Evolutionary conservation across 2,329 filamentous ascomycete species (phyloP), one percentile per base, ranked within the genome.

Genomic region (Phyllosticta citrichinensis): DNA sequence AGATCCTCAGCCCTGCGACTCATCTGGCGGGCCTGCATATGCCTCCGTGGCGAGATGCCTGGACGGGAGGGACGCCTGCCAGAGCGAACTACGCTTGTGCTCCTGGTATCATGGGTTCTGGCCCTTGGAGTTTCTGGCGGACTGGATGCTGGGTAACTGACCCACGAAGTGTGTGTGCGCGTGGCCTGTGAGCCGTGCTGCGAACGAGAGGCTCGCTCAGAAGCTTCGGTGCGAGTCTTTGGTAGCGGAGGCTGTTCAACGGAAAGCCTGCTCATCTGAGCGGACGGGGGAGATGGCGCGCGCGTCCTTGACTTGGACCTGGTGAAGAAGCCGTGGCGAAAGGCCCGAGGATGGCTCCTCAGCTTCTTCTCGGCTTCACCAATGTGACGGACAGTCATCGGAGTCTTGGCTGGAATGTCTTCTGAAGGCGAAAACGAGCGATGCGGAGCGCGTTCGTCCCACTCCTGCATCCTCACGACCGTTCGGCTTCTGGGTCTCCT

Each of bases 311-410:
- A 35, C 35, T 33, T 47, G 22, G 19, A 61, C 22, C 35, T 47
- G 40, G 40, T 47, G 17, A 58, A 24, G 14, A 51, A 30, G 25
- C 60, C 57, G 22, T 62, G 56, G 25, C 62, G 59, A 35, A 64
- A 63, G 10, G 70, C 57, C 19, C 64, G 62, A 30, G 69, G 67
- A 55, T 72, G 69, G 9, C 67, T 64, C n/a, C 62, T 64, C 9
- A 72, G 62, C 33, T 67, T 68, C 52, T 63, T 55, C 25, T 65
- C 65, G n/a, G 67, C 68, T 54, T 68, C 67, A 4, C 65, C 64
- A 3, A 57, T 40, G 9, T 57, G 60, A 47, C 54, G 27, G 2
- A n/a, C 40, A 14, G 52, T 24, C 52, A 8, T 54, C 11, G 27
- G 22, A 2, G 17, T n/a, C 12, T 14, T 54, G 19, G 52, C 22